Percentiles rank a stretch among this genome's conserved stretches.
These are phyloP conservation scores for Orbilia quercus DNA, from an alignment of 2,329 filamentous ascomycete genomes.

Conservation along the genomic window DNA sequence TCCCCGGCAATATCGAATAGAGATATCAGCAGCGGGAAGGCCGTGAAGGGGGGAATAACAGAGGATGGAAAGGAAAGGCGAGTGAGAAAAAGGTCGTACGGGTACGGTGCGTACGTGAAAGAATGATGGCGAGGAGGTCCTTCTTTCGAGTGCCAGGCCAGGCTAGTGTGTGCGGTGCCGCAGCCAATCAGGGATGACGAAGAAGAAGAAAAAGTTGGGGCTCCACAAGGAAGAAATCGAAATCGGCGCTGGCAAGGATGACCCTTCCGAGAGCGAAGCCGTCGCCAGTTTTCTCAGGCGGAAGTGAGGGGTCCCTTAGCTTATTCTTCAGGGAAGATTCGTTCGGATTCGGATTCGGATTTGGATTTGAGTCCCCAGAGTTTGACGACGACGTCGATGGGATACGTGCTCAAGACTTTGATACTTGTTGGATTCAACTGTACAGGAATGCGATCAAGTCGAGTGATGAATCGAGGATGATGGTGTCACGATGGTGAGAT, in stretches of 20 bases:
- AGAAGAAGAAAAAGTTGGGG: conserved; percentile 43
- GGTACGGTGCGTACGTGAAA: too few relatives aligned
- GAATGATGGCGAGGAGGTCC: conserved; percentile 4
- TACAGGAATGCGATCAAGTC: not conserved
- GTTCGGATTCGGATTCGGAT: too few relatives aligned
- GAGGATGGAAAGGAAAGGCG: conserved; percentile 4
- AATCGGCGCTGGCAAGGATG: conserved; percentile 56
- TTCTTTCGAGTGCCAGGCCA: too few relatives aligned
- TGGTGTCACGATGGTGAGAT: too few relatives aligned
- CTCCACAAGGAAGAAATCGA: conserved; percentile 54
- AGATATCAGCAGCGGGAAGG: conserved; percentile 2
- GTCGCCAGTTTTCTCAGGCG: conserved; percentile 36
- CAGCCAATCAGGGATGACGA: conserved; percentile 29
- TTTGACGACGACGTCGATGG: too few relatives aligned
- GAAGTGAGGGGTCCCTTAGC: conserved; percentile 46
- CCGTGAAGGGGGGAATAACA: conserved; percentile 5
- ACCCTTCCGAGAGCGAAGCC: conserved; percentile 32
- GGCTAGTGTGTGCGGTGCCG: too few relatives aligned
- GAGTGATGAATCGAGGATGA: too few relatives aligned
- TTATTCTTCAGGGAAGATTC: too few relatives aligned
- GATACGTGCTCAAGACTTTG: not conserved
- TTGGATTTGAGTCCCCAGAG: too few relatives aligned
- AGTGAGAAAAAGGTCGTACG: not conserved
- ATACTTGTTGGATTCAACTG: too few relatives aligned
- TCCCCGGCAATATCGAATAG: not conserved